These are phyloP conservation scores for Isoetes taiwanensis DNA, from an alignment of 75 land plant species.

Conservation along the genomic window DNA sequence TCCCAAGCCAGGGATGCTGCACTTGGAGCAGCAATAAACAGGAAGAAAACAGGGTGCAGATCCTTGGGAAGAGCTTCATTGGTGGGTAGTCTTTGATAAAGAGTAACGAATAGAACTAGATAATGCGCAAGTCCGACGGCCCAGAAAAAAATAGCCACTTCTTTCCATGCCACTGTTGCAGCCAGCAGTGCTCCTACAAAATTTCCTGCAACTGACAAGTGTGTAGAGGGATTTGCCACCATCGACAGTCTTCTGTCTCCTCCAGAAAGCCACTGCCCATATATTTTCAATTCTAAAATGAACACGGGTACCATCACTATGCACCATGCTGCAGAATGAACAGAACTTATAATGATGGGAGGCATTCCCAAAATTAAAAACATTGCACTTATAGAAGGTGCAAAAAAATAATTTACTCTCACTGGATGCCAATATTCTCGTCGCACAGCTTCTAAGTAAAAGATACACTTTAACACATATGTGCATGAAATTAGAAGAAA, in stretches of 20 bases:
- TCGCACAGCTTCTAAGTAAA: constrained; percentile 71
- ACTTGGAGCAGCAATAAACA: constrained; percentile 83
- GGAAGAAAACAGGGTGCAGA: constrained; percentile 81
- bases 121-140: constrained; percentile 85
- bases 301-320: constrained; percentile 54
- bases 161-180: constrained; percentile 54
- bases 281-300: constrained; percentile 65
- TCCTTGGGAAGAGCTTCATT: constrained; percentile 82
- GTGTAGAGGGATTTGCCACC: constrained; percentile 86
- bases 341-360: constrained; percentile 9
- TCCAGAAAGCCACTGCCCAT: constrained; percentile 95
- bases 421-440: constrained; percentile 83
- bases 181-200: constrained; percentile 78
- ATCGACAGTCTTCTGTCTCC: constrained; percentile 66
- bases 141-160: constrained; percentile 69
- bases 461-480: constrained; percentile 46
- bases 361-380: constrained; percentile 56
- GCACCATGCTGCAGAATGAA: constrained; percentile 50
- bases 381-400: constrained; percentile 85
- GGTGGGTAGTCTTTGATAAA: constrained; percentile 78
- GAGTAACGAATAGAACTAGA: constrained; percentile 73
- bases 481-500: constrained; percentile 34
- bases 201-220: constrained; percentile 80
- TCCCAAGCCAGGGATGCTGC: constrained; percentile 86
- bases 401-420: constrained; percentile 86